Conservation (phyloP, 2,329 filamentous ascomycete species). For the Zymoseptoria pseudotritici region DNA sequence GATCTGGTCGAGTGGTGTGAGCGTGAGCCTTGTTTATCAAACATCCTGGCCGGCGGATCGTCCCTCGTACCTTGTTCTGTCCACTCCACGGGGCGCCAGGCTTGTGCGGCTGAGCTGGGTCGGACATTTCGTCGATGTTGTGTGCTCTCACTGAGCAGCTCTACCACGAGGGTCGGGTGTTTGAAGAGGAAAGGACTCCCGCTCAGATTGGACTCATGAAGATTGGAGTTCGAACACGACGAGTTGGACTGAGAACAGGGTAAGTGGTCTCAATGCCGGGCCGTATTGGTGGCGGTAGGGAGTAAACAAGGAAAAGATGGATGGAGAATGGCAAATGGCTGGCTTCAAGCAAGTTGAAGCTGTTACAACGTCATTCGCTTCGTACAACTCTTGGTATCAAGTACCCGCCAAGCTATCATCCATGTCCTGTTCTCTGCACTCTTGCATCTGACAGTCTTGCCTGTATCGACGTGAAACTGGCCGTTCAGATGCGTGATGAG, state of each 20-base stretch:
- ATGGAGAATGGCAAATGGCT: no score
- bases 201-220: neutral
- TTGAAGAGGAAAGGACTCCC: neutral
- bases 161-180: neutral
- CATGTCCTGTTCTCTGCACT: neutral
- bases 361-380: no score
- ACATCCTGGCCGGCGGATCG: neutral
- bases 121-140: slow-evolving; percentile 5
- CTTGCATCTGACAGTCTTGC: neutral
- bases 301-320: neutral
- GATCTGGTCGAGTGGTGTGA: slow-evolving; percentile 36
- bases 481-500: neutral
- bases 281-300: neutral
- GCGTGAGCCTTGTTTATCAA: neutral
- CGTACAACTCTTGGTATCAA: neutral
- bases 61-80: slow-evolving; percentile 49
- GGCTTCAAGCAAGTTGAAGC: no score
- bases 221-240: neutral
- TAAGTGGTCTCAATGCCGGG: neutral
- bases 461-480: neutral
- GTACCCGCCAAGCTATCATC: neutral
- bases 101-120: slow-evolving; percentile 10
- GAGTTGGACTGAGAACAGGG: neutral
- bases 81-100: slow-evolving; percentile 69
- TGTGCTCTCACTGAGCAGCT: neutral